A percentile compares a stretch with the other conserved stretches of the same genome.
phyloP scores from a whole-genome alignment of 2,329 filamentous ascomycete genomes.

The Simplicillium sp. region DNA sequence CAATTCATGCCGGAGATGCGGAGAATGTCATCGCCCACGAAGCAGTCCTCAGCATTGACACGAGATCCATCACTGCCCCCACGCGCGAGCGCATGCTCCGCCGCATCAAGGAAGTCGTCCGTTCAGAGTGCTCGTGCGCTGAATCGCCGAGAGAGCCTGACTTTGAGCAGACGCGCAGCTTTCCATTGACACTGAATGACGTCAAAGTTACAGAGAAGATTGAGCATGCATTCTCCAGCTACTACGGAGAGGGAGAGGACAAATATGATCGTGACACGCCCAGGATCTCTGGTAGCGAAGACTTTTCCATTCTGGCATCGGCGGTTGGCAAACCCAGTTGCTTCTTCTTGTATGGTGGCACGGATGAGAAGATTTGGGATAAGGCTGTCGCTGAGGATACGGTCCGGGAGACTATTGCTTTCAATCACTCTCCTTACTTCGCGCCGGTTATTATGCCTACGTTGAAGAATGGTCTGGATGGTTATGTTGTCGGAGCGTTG shows the following conservation, averaged over 20 bases:
- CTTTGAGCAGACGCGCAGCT: conserved; percentile 27
- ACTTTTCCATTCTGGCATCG: conserved; percentile 31
- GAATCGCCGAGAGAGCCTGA: conserved; percentile 31
- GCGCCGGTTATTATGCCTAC: conserved; percentile 15
- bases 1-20: conserved; percentile 28
- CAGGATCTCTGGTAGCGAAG: conserved; percentile 41
- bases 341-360: conserved; percentile 13
- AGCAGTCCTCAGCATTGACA: conserved; percentile 28
- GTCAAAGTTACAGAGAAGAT: conserved; percentile 28
- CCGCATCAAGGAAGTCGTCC: conserved; percentile 31
- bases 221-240: conserved; percentile 29
- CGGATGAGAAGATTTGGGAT: conserved; percentile 10
- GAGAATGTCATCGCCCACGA: conserved; percentile 35
- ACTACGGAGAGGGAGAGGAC: conserved; percentile 27
- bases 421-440: conserved; percentile 16
- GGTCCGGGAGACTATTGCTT: conserved; percentile 11
- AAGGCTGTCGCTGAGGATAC: conserved; percentile 6
- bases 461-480: conserved; percentile 12
- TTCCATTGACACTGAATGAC: conserved; percentile 45
- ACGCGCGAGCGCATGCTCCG: conserved; percentile 23
- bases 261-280: conserved; percentile 25
- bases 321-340: conserved; percentile 8
- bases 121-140: conserved; percentile 42
- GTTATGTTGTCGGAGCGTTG: conserved; percentile 10
- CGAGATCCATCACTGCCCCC: conserved; percentile 21